These are phyloP conservation scores for Aspergillus jensenii DNA, from an alignment of 2,329 filamentous ascomycete genomes.

Conservation along the genomic window DNA sequence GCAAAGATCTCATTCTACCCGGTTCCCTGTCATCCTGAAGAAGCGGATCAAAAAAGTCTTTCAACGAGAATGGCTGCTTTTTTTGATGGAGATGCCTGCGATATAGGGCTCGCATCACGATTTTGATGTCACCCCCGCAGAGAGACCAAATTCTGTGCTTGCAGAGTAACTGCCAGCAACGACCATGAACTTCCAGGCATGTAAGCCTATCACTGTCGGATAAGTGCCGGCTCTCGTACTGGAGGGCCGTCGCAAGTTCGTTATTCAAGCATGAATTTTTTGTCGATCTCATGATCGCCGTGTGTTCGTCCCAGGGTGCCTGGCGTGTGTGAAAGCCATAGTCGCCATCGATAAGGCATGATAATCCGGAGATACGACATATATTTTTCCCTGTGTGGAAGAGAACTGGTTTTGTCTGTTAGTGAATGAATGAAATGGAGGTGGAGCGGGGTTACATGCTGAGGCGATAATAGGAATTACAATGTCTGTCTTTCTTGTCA, in stretches of 20 bases:
- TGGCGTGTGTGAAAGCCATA: background rate
- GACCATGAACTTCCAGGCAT: background rate
- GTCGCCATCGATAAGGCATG: background rate
- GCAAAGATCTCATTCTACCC: too few species aligned
- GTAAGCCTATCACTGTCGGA: background rate
- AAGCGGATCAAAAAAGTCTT: too few species aligned
- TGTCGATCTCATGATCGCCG: background rate
- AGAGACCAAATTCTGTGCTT: conserved; percentile 1
- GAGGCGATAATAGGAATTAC: background rate
- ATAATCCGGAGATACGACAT: background rate
- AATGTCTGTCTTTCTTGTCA: background rate
- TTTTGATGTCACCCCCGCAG: background rate
- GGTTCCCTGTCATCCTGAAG: too few species aligned
- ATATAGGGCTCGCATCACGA: background rate
- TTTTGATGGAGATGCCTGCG: background rate
- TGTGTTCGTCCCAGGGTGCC: background rate
- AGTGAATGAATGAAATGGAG: background rate
- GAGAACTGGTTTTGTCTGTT: background rate
- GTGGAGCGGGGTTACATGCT: background rate
- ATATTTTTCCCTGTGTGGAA: background rate
- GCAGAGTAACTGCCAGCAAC: background rate
- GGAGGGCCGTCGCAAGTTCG: background rate
- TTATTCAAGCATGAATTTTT: background rate
- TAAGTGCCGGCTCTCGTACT: background rate
- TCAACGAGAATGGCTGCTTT: too few species aligned